A percentile compares a stretch with the other conserved stretches of the same genome.
phyloP scores from a whole-genome alignment of 495 filamentous ascomycete species.

The Aspergillus hancockii region DNA sequence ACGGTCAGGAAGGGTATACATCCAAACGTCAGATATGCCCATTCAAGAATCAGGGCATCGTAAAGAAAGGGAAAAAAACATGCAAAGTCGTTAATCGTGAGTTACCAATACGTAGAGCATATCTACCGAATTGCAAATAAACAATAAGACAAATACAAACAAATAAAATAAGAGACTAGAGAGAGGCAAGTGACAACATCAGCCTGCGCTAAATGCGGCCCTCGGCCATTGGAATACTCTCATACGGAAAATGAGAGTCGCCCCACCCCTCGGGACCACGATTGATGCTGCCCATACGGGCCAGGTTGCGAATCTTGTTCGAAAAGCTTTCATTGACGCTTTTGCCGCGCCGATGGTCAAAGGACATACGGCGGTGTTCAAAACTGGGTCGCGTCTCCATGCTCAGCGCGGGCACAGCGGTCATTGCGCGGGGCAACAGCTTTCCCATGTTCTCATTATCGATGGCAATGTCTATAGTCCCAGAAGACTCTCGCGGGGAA shows the following conservation, averaged over 20 bases:
- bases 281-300: slow-evolving; percentile 68
- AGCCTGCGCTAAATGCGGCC: slow-evolving; percentile 22
- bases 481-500: slow-evolving; percentile 49
- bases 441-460: slow-evolving; percentile 50
- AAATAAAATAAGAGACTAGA: neutral
- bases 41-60: slow-evolving; percentile 7
- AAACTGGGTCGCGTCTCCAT: slow-evolving; percentile 23
- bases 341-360: slow-evolving; percentile 64
- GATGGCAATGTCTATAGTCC: slow-evolving; percentile 74
- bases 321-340: slow-evolving; percentile 68
- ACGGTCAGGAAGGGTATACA: slow-evolving; percentile 22
- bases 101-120: neutral
- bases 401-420: slow-evolving; percentile 35
- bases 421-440: slow-evolving; percentile 43
- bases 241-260: slow-evolving; percentile 34
- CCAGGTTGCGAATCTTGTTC: slow-evolving; percentile 64
- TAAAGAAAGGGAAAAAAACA: slow-evolving; percentile 6
- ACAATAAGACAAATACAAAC: neutral
- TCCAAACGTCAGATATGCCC: slow-evolving; percentile 7
- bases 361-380: slow-evolving; percentile 42
- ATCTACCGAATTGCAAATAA: neutral
- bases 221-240: slow-evolving; percentile 33
- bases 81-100: slow-evolving; percentile 18
- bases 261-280: slow-evolving; percentile 47
- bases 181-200: slow-evolving; percentile 2